Evolutionary conservation across 2,329 filamentous ascomycete species (phyloP), one percentile per base, ranked within the genome.

Genomic region (Curvularia eragrostidis): DNA sequence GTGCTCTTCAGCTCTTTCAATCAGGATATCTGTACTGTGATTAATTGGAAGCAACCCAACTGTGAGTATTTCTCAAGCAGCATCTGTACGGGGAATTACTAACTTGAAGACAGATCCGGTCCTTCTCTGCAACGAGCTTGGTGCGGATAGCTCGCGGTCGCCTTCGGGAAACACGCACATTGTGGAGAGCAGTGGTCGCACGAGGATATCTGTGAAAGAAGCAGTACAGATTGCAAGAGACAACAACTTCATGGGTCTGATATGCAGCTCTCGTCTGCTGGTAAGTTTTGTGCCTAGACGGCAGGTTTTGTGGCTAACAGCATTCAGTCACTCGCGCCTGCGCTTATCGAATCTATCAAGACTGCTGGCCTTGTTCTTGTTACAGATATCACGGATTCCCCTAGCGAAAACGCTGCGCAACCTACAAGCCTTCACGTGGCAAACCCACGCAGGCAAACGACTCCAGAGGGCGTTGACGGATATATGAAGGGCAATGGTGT

Each of bases 31-130:
- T 99, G 95, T 78, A 96, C 91, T 15, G 93, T 94, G 5, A 80
- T 99, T 68, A 99, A 99, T 78, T 99, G 95, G 95, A 99, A 99
- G 77, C 95, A 99, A 77, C 95, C 95, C 2, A 99, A 98, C 74
- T 99, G 87, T 89, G 75, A 79, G 85, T 79, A 21, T 23, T 26
- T 41, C 15, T 48, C 12, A 23, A 28, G 13, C n/a, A 46, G 10
- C 6, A n/a, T 21, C 2, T 13, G 24, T 6, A 41, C 5, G 21
- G 15, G 12, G 23, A 18, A 39, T 52, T 52, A 46, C 65, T 73
- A 24, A 72, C 53, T 26, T 18, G 12, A 18, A 24, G 23, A 32
- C 49, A 88, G 87, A 97, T 75, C 95, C 95, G 0, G 91, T 98
- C 0, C 91, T 99, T 67, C 83, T 98, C 46, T 97, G 93, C 80